Evolutionary conservation across 176 grass and related monocot genomes (phyloP).

Genomic region (Phoenix roebelenii): DNA sequence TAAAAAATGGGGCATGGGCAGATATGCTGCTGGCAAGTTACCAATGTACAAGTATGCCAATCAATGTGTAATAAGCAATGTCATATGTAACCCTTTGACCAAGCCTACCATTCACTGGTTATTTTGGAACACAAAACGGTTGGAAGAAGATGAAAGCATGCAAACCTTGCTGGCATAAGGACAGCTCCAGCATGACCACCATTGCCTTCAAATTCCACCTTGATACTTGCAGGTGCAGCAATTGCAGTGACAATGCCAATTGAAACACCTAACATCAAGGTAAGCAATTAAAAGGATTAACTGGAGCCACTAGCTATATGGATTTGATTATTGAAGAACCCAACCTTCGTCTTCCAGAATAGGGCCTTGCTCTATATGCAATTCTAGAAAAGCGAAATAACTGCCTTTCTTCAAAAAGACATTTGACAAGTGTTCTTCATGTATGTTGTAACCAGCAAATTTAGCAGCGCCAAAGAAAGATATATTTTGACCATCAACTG

Average conservation of each 20-base stretch:
- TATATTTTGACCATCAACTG: constrained; percentile 65
- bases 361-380: constrained; percentile 95
- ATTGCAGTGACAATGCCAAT: constrained; percentile 96
- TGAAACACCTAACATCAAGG: constrained; percentile 39
- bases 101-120: too few relatives aligned
- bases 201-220: constrained; percentile 75
- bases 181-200: constrained; percentile 93
- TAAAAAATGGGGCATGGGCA: too few relatives aligned
- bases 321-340: constrained; percentile 3
- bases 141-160: neutral
- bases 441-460: constrained; percentile 64
- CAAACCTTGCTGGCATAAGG: constrained; percentile 86
- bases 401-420: constrained; percentile 59
- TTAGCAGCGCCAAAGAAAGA: constrained; percentile 81
- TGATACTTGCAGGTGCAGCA: constrained; percentile 95
- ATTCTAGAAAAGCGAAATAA: constrained; percentile 88
- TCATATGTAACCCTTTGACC: too few relatives aligned
- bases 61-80: too few relatives aligned
- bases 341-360: constrained; percentile 94
- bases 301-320: neutral
- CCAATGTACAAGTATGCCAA: too few relatives aligned
- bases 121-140: too few relatives aligned
- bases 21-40: too few relatives aligned
- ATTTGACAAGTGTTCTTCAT: constrained; percentile 41
- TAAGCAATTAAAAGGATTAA: constrained; percentile 3